phyloP scores from a whole-genome alignment of 108 stramenopile species.

The Nitzschia sp. region DNA sequence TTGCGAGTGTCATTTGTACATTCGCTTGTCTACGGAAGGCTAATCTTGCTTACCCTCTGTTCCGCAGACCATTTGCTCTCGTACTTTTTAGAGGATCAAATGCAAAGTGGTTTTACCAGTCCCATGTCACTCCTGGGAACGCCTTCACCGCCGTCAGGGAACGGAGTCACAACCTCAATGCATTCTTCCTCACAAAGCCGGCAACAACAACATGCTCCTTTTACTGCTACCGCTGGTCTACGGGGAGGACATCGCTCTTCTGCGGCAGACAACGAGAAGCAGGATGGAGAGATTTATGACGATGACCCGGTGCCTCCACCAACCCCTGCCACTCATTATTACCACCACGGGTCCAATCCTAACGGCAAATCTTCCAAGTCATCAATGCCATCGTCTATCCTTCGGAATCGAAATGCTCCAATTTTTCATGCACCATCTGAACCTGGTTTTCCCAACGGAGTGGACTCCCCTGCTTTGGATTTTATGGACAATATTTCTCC shows the following conservation, averaged over 20 bases:
- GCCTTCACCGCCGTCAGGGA: neutral
- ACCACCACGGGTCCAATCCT: constrained; percentile 8
- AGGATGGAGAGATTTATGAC: constrained; percentile 4
- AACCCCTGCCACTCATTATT: constrained; percentile 39
- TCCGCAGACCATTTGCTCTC: constrained; percentile 67
- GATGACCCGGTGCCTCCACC: constrained; percentile 27
- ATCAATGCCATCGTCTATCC: constrained; percentile 8
- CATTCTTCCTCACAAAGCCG: neutral
- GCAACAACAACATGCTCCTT: neutral
- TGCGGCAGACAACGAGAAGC: neutral
- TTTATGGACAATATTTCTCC: constrained; percentile 37
- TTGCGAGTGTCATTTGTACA: neutral
- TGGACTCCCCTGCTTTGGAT: neutral
- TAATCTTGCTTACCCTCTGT: neutral
- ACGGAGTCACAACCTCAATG: neutral
- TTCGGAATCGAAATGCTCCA: neutral
- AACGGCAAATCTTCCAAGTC: neutral
- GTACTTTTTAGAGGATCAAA: constrained; percentile 65
- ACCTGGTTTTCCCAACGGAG: neutral
- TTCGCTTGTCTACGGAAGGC: neutral
- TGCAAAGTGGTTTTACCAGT: constrained; percentile 8
- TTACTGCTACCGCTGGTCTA: neutral
- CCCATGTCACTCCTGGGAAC: constrained; percentile 13
- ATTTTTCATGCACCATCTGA: neutral
- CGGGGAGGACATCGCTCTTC: neutral